These are phyloP conservation scores for Ilyonectria robusta DNA, from an alignment of 2,329 filamentous ascomycete species.

Conservation along the genomic window DNA sequence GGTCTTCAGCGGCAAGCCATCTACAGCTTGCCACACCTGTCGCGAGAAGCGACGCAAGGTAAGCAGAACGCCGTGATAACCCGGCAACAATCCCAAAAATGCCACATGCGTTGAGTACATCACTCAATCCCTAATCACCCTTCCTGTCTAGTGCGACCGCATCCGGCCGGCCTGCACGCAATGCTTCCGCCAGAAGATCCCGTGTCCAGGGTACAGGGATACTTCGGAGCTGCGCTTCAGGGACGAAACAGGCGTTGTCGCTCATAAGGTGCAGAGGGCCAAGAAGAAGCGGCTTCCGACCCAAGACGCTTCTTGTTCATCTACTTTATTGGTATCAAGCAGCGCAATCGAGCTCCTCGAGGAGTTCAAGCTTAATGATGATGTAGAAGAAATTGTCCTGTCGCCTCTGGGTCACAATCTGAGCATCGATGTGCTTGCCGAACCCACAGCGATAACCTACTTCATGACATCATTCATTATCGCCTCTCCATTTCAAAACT, in stretches of 20 bases:
- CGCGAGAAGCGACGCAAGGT: slow-evolving; percentile 46
- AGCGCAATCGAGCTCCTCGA: neutral
- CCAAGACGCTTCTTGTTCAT: too few relatives aligned
- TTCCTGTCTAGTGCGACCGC: slow-evolving; percentile 43
- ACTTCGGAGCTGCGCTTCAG: slow-evolving; percentile 41
- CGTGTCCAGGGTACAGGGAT: slow-evolving; percentile 47
- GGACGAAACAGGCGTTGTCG: slow-evolving; percentile 45
- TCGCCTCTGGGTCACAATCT: neutral
- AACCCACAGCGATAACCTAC: slow-evolving; percentile 37
- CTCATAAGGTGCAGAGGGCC: slow-evolving; percentile 33
- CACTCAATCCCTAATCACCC: neutral
- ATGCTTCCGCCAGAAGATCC: slow-evolving; percentile 46
- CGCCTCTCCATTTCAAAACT: slow-evolving; percentile 43
- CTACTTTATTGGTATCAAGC: neutral
- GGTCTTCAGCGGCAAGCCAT: slow-evolving; percentile 50
- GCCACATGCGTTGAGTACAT: neutral
- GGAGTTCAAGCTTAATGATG: too few relatives aligned
- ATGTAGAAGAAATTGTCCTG: neutral
- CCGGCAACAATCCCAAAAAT: neutral
- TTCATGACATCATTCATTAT: slow-evolving; percentile 47
- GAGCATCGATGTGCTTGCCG: slow-evolving; percentile 4
- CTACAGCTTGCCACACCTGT: slow-evolving; percentile 47
- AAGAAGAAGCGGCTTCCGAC: neutral
- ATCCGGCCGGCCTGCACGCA: slow-evolving; percentile 44
- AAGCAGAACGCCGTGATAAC: slow-evolving; percentile 4